phyloP scores from a whole-genome alignment of 768 basidiomycete species.

The Tubosaeta brunneosetosa region DNA sequence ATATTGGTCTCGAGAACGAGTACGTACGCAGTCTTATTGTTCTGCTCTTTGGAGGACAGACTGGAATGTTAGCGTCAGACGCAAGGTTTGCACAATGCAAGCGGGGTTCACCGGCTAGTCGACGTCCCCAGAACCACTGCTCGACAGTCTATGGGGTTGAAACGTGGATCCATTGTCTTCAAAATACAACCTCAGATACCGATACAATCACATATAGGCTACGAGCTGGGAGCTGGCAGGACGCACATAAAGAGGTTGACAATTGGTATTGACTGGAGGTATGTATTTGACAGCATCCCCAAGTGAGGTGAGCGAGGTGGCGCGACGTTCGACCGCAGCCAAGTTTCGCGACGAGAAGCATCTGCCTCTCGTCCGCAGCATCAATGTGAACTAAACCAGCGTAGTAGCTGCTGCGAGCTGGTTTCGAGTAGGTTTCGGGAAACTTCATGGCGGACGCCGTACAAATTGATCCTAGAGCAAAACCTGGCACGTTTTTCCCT shows the following conservation, averaged over 20 bases:
- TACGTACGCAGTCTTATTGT: neutral
- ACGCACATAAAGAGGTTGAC: neutral
- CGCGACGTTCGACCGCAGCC: neutral
- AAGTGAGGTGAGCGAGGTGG: neutral
- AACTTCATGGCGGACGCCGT: neutral
- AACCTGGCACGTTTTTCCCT: neutral
- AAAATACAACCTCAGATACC: neutral
- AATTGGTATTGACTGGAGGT: neutral
- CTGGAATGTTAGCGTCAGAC: neutral
- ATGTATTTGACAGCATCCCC: too few species aligned
- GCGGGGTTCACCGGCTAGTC: neutral
- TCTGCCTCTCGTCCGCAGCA: neutral
- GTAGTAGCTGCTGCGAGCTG: neutral
- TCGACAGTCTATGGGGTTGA: neutral
- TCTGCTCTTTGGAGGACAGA: neutral
- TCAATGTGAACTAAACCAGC: too few species aligned
- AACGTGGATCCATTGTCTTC: neutral
- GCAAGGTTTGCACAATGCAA: neutral
- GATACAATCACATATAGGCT: neutral
- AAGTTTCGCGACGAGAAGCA: neutral
- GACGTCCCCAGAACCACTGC: too few species aligned
- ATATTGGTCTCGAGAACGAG: neutral
- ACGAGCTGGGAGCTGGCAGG: neutral
- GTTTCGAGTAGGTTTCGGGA: neutral
- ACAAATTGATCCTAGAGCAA: neutral